These are phyloP conservation scores for Nepenthes gracilis DNA, from an alignment of 148 eudicot species.

Conservation along the genomic window DNA sequence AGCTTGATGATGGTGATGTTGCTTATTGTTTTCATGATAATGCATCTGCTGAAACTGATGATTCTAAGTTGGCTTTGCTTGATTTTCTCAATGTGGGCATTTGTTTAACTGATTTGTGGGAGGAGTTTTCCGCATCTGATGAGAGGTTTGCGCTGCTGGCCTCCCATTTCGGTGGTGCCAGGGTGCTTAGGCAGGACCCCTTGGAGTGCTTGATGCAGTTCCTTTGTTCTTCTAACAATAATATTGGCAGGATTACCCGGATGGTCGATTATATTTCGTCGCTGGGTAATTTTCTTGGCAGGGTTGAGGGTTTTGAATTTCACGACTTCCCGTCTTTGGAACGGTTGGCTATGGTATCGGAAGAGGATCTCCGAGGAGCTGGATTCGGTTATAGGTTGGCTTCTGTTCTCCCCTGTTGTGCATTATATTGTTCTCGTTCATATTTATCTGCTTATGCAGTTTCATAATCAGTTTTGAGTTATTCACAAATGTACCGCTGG, in stretches of 20 bases:
- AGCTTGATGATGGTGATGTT: constrained; percentile 42
- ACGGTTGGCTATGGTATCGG: constrained; percentile 50
- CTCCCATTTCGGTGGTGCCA: constrained; percentile 52
- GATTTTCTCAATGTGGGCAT: constrained; percentile 78
- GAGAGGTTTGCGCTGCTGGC: constrained; percentile 59
- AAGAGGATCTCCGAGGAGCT: constrained; percentile 64
- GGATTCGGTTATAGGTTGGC: constrained; percentile 83
- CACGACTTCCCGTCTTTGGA: constrained; percentile 58
- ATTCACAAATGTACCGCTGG: no score
- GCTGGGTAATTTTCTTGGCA: constrained; percentile 53
- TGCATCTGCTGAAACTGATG: constrained; percentile 8
- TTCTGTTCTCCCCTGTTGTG: constrained; percentile 3
- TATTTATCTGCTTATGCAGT: background rate
- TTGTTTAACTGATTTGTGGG: constrained; percentile 56
- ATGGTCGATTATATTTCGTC: constrained; percentile 82
- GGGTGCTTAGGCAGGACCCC: constrained; percentile 93
- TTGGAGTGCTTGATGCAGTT: constrained; percentile 84
- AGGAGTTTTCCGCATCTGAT: constrained; percentile 49
- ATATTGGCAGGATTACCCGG: constrained; percentile 68
- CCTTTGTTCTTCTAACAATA: constrained; percentile 77
- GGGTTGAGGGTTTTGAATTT: constrained; percentile 58
- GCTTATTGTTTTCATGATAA: constrained; percentile 34
- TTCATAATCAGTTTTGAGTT: no score
- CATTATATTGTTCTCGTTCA: background rate
- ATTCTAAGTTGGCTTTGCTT: constrained; percentile 35